Percentiles rank a stretch among this genome's conserved stretches.
Evolutionary conservation across 805 yeast species (phyloP).

Genomic region (Starmerella riodocensis): DNA sequence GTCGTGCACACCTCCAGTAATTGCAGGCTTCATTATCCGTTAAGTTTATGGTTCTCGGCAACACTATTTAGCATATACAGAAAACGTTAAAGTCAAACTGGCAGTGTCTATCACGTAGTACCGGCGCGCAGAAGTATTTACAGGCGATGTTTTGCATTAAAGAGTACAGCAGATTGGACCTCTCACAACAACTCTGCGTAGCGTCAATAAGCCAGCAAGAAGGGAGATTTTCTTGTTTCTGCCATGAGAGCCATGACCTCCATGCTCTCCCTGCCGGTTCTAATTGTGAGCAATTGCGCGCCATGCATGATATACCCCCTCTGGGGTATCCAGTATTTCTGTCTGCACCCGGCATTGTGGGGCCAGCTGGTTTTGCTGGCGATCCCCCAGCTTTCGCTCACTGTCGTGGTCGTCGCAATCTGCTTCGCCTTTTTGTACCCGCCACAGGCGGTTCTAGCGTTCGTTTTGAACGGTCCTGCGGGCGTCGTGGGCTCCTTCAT

Average conservation of each 20-base stretch:
- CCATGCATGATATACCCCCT: constrained; percentile 24
- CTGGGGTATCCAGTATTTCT: constrained; percentile 34
- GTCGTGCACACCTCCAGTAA: too few species aligned
- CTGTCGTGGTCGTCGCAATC: constrained; percentile 28
- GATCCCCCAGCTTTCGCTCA: constrained; percentile 35
- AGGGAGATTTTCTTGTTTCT: not conserved
- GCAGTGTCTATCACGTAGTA: too few species aligned
- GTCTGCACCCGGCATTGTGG: constrained; percentile 35
- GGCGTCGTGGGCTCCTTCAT: constrained; percentile 38
- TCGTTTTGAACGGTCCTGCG: constrained; percentile 38
- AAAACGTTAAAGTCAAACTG: too few species aligned
- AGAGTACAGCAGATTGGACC: too few species aligned
- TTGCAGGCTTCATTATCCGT: too few species aligned
- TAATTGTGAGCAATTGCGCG: not conserved
- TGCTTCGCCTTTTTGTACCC: constrained; percentile 35
- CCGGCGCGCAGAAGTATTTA: too few species aligned
- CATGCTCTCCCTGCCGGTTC: constrained; percentile 5
- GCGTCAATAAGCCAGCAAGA: too few species aligned
- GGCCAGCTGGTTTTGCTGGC: constrained; percentile 33
- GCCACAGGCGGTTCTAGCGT: constrained; percentile 31
- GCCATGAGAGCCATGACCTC: constrained; percentile 2
- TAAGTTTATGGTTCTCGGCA: too few species aligned
- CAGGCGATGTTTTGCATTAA: too few species aligned
- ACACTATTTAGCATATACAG: too few species aligned
- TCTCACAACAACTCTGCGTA: too few species aligned